phyloP scores from a whole-genome alignment of 768 basidiomycete species.

The Paxillus ammoniavirescens region DNA sequence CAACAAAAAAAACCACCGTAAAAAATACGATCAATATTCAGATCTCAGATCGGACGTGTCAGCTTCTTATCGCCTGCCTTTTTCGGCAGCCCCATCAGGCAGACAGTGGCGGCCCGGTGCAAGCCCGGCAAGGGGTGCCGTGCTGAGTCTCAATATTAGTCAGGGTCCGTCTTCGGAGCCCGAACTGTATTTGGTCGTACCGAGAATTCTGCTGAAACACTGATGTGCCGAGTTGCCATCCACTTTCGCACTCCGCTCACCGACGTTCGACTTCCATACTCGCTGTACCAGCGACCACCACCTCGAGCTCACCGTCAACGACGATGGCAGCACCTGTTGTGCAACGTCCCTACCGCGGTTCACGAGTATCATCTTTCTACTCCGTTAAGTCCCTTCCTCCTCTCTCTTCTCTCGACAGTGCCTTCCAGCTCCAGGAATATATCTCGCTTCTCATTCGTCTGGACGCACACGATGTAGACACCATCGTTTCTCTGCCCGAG shows the following conservation, averaged over 20 bases:
- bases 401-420: constrained; percentile 77
- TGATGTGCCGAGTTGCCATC: neutral
- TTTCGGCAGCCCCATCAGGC: constrained; percentile 2
- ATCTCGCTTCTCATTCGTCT: constrained; percentile 82
- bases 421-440: constrained; percentile 94
- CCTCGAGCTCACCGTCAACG: constrained; percentile 6
- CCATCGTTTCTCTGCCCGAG: constrained; percentile 76
- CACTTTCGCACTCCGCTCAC: neutral
- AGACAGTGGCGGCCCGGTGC: no score
- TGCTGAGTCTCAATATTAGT: no score
- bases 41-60: neutral
- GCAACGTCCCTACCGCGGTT: constrained; percentile 72
- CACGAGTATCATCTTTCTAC: constrained; percentile 78
- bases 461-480: constrained; percentile 86
- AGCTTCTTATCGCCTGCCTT: neutral
- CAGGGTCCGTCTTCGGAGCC: no score
- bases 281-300: constrained; percentile 4
- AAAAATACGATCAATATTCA: neutral
- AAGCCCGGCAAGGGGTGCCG: no score
- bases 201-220: no score
- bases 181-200: no score
- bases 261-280: neutral
- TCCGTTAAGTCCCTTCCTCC: constrained; percentile 70
- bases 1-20: neutral
- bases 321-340: constrained; percentile 39